Evolutionary conservation across 164 flowering plant species (phyloP).

Genomic region (Saururus chinensis): DNA sequence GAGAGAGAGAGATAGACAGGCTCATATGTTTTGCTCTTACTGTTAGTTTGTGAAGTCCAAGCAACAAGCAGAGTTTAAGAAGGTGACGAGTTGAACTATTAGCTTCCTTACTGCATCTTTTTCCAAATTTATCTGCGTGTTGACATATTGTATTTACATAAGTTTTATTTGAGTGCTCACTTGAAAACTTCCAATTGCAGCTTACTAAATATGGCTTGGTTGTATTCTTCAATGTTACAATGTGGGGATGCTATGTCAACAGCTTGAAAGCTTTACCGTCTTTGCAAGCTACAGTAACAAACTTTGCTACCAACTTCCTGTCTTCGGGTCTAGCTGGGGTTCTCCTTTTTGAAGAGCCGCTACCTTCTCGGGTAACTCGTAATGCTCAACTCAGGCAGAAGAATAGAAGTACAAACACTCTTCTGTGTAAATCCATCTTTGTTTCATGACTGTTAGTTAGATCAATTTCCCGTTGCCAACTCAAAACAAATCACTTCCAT

Average conservation of each 20-base stretch:
- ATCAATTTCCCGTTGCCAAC: too few relatives aligned
- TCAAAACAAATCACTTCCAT: too few relatives aligned
- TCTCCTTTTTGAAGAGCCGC: constrained; percentile 52
- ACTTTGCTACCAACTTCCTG: constrained; percentile 81
- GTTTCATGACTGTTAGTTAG: too few relatives aligned
- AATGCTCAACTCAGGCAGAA: too few relatives aligned
- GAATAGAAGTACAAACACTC: too few relatives aligned
- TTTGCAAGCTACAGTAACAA: constrained; percentile 88
- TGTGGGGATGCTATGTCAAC: constrained; percentile 94
- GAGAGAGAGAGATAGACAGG: too few relatives aligned
- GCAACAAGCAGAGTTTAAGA: too few relatives aligned
- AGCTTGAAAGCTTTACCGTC: constrained; percentile 87
- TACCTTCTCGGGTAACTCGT: too few relatives aligned
- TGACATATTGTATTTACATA: not conserved
- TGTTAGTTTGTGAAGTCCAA: too few relatives aligned
- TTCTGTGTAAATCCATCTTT: too few relatives aligned
- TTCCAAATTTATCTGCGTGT: not conserved
- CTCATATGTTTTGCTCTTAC: too few relatives aligned
- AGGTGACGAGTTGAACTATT: too few relatives aligned
- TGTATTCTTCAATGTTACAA: constrained; percentile 62
- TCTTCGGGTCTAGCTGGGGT: constrained; percentile 82
- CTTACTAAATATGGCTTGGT: constrained; percentile 42
- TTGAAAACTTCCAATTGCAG: not conserved
- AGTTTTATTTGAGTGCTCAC: not conserved
- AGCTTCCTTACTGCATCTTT: not conserved